phyloP scores from a whole-genome alignment of 2,329 filamentous ascomycete species.

The Fusarium cicatricum region DNA sequence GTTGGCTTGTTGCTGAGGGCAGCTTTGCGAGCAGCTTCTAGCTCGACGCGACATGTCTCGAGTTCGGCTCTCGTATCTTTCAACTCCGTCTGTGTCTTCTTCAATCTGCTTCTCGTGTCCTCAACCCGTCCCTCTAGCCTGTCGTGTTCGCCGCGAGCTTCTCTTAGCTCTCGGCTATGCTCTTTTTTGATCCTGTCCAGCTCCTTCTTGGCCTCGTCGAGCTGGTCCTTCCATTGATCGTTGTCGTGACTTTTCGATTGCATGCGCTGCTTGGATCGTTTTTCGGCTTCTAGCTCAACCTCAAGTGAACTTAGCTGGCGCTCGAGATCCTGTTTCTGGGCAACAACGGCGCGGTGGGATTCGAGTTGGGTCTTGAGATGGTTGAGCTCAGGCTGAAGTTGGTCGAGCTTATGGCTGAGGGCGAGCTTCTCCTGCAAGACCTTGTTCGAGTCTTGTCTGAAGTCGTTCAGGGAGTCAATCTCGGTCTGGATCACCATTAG shows the following conservation, averaged over 20 bases:
- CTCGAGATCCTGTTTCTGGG: slow-evolving; percentile 82
- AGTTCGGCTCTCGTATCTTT: slow-evolving; percentile 64
- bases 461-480: slow-evolving; percentile 71
- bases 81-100: slow-evolving; percentile 74
- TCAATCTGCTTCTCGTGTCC: slow-evolving; percentile 69
- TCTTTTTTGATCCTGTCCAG: slow-evolving; percentile 56
- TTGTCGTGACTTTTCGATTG: slow-evolving; percentile 47
- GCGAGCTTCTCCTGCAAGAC: slow-evolving; percentile 67
- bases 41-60: slow-evolving; percentile 51
- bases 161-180: slow-evolving; percentile 63
- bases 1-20: slow-evolving; percentile 29
- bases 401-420: slow-evolving; percentile 59
- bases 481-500: slow-evolving; percentile 64
- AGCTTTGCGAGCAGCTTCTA: slow-evolving; percentile 45
- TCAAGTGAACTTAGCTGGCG: slow-evolving; percentile 80
- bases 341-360: slow-evolving; percentile 72
- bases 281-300: slow-evolving; percentile 84
- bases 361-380: slow-evolving; percentile 63
- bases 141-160: slow-evolving; percentile 69
- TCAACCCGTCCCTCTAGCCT: slow-evolving; percentile 73
- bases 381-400: slow-evolving; percentile 64
- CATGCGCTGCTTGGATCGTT: slow-evolving; percentile 46
- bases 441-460: slow-evolving; percentile 75
- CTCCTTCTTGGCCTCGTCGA: slow-evolving; percentile 53
- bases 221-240: slow-evolving; percentile 51